A percentile compares a stretch with the other conserved stretches of the same genome.
Evolutionary conservation across 2,329 filamentous ascomycete species (phyloP).

Genomic region (Fusarium tricinctum): DNA sequence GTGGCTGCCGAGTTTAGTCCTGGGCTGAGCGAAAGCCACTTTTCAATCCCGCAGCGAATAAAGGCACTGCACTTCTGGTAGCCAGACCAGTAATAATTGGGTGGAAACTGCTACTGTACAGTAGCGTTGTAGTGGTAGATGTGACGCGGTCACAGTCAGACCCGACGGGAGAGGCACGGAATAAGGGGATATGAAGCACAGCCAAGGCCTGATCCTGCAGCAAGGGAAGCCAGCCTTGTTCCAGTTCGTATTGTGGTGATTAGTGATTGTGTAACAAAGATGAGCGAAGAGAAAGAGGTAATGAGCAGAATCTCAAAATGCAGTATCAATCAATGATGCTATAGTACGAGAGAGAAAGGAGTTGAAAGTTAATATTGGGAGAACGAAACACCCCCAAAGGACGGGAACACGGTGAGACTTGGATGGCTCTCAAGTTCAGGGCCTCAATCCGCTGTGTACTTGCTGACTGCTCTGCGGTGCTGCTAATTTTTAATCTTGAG

Average conservation of each 20-base stretch:
- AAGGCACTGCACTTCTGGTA: constrained; percentile 12
- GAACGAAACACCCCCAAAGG: constrained; percentile 4
- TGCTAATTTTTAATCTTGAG: no score
- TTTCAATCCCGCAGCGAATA: constrained; percentile 20
- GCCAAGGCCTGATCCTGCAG: constrained; percentile 45
- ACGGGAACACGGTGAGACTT: constrained; percentile 20
- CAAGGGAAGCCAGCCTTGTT: constrained; percentile 37
- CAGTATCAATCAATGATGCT: constrained; percentile 28
- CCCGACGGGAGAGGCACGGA: constrained; percentile 21
- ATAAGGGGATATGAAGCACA: constrained; percentile 42
- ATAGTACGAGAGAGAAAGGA: constrained; percentile 1
- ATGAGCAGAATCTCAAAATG: neutral
- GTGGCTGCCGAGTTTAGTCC: constrained; percentile 24
- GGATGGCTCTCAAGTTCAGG: constrained; percentile 17
- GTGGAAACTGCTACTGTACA: constrained; percentile 1
- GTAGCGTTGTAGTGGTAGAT: constrained; percentile 30
- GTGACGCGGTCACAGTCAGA: constrained; percentile 43
- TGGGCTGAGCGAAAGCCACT: constrained; percentile 24
- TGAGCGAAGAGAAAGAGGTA: neutral
- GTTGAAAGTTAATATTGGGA: neutral
- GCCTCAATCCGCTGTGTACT: constrained; percentile 5
- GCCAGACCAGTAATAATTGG: constrained; percentile 33
- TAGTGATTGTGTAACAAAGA: constrained; percentile 11
- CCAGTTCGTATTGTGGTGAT: constrained; percentile 14
- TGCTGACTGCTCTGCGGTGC: neutral